phyloP scores from a whole-genome alignment of 2,329 filamentous ascomycete genomes.

The Botrytis byssoidea region DNA sequence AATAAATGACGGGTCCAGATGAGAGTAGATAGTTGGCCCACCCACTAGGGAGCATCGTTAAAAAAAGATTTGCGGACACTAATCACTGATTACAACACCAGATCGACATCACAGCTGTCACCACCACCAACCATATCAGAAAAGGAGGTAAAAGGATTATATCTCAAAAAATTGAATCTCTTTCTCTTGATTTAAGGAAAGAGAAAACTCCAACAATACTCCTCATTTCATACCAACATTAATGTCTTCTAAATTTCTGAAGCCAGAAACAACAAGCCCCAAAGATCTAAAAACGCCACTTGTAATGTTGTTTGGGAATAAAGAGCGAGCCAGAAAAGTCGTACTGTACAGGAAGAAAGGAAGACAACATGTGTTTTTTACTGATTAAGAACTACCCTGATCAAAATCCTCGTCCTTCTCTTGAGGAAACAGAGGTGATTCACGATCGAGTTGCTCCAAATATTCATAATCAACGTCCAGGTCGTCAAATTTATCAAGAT shows the following conservation, averaged over 20 bases:
- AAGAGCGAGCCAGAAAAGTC: conserved; percentile 7
- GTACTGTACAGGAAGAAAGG: conserved; percentile 22
- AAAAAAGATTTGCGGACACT: conserved; percentile 22
- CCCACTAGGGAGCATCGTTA: conserved; percentile 23
- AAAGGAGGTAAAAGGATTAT: not conserved
- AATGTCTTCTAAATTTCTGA: conserved; percentile 20
- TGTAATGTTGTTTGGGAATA: conserved; percentile 21
- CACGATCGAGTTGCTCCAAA: conserved; percentile 40
- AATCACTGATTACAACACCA: conserved; percentile 18
- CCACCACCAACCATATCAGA: conserved; percentile 11
- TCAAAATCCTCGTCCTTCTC: conserved; percentile 50
- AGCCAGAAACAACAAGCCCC: conserved; percentile 22
- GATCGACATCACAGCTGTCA: conserved; percentile 20
- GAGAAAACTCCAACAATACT: conserved; percentile 16
- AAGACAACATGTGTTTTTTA: conserved; percentile 17
- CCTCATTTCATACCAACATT: conserved; percentile 20
- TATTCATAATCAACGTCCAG: conserved; percentile 41
- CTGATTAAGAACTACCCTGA: conserved; percentile 49
- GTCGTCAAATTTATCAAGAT: conserved; percentile 40
- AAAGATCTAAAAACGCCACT: conserved; percentile 23
- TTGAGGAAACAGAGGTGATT: conserved; percentile 38
- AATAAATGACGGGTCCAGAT: conserved; percentile 14
- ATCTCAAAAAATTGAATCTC: conserved; percentile 20
- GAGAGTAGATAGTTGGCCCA: conserved; percentile 10
- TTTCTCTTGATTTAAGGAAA: conserved; percentile 18